Conservation (phyloP, 179 eudicot genomes). For the Actinidia polygama region DNA sequence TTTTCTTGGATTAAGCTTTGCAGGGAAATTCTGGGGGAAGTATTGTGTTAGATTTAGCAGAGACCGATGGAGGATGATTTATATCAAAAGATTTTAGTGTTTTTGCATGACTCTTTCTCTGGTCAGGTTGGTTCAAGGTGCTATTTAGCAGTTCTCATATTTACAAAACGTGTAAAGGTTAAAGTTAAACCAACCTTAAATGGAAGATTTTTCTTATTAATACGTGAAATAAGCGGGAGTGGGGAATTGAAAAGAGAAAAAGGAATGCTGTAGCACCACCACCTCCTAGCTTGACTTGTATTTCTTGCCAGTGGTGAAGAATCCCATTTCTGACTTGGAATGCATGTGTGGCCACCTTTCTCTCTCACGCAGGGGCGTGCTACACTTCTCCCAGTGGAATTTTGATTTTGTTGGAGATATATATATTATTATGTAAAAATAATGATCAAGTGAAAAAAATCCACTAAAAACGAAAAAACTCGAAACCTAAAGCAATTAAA, state of each 20-base stretch:
- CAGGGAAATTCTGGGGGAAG: not conserved
- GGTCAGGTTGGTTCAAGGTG: not conserved
- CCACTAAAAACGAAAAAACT: too few species aligned
- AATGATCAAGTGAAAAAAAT: too few species aligned
- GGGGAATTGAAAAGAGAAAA: not conserved
- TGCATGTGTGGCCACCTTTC: too few species aligned
- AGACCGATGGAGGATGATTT: not conserved
- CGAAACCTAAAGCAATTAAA: too few species aligned
- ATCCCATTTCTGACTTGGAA: too few species aligned
- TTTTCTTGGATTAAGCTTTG: not conserved
- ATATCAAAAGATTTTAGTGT: not conserved
- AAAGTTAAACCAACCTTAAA: not conserved
- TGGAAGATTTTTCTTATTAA: not conserved
- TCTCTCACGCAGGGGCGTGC: too few species aligned
- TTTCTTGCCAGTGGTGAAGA: too few species aligned
- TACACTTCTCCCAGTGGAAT: too few species aligned
- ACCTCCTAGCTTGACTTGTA: too few species aligned
- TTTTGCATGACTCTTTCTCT: not conserved
- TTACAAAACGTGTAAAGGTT: not conserved
- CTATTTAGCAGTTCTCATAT: not conserved
- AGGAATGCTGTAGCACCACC: too few species aligned
- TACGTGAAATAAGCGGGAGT: not conserved
- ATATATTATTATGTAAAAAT: too few species aligned
- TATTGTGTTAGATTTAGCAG: not conserved
- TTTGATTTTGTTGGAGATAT: too few species aligned